Evolutionary conservation across 306 rosid genomes (phyloP).

Genomic region (Corylus heterophylla): DNA sequence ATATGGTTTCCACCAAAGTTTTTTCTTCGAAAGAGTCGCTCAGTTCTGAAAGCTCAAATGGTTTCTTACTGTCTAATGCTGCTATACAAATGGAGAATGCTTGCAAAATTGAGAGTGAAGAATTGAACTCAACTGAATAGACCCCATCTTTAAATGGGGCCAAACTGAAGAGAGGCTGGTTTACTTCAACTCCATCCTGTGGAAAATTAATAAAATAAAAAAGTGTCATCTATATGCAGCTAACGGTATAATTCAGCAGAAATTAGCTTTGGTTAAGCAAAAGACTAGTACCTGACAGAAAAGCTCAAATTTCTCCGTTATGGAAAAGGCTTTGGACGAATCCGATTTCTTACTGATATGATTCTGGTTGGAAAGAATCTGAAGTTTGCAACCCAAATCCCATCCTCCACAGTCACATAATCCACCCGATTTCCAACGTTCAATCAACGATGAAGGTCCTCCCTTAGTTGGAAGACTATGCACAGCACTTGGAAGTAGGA

Average conservation of each 20-base stretch:
- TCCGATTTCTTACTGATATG: conserved; percentile 39
- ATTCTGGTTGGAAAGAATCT: conserved; percentile 56
- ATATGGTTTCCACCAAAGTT: conserved; percentile 28
- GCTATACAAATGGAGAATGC: conserved; percentile 92
- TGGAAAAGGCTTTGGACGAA: conserved; percentile 37
- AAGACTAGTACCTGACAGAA: conserved; percentile 64
- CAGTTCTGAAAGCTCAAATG: conserved; percentile 46
- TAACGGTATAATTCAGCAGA: conserved; percentile 9
- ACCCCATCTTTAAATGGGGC: conserved; percentile 62
- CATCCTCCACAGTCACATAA: conserved; percentile 99
- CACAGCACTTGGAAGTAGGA: conserved; percentile 81
- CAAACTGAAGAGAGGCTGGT: conserved; percentile 52
- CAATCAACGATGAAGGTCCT: conserved; percentile 92
- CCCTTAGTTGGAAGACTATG: conserved; percentile 92
- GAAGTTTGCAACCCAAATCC: conserved; percentile 93
- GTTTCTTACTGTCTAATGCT: conserved; percentile 64
- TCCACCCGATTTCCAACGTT: conserved; percentile 96
- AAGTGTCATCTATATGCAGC: conserved; percentile 14
- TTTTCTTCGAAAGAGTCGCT: conserved; percentile 48
- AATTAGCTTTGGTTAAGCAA: conserved; percentile 13
- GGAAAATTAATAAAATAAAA: conserved; percentile 27
- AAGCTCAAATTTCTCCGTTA: conserved; percentile 58
- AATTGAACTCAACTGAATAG: conserved; percentile 75
- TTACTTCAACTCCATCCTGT: conserved; percentile 68
- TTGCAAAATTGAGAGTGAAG: conserved; percentile 72